Evolutionary conservation across 2,329 filamentous ascomycete species (phyloP), one percentile per base, ranked within the genome.

Genomic region (Aureobasidium uvarum): DNA sequence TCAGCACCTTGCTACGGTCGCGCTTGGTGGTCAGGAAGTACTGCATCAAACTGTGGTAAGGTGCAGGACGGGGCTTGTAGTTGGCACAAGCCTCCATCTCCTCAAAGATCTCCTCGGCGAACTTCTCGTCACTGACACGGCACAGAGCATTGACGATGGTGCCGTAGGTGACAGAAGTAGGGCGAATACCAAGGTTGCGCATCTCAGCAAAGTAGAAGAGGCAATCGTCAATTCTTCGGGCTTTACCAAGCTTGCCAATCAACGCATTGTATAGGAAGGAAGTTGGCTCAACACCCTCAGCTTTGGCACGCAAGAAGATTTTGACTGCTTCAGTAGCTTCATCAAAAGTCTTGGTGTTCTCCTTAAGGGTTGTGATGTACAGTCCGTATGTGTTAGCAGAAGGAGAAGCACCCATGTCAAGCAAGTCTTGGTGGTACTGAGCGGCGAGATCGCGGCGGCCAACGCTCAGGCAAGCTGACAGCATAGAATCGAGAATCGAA

Each of bases 31-130:
- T 96, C 71, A 98, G 83, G 85, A 98, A 99, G 81, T 96, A 98
- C 76, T 99, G 95, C 87, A 99, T 99, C 88, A 99, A 90, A 78
- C 92, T 96, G 83, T 99, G 97, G 84, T 99, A 99, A 0, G 95
- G 95, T 28, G 95, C 95, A 31, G 95, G 93, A 11, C 95, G 89
- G 46, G 95, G 92, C 83, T 97, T 98, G 85, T 99, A 99, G 81
- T 99, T 99, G 66, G 92, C 89, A 89, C 96, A 96, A 54, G 89
- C 87, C 81, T 99, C 95, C 95, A 99, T 99, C 81, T 99, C 95
- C 74, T 98, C 92, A 74, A 99, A 99, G 72, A 98, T 86, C 78
- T 98, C 92, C 74, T 97, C 95, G 33, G 95, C 95, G 75, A 97
- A 96, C 74, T 94, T 96, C 80, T 98, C 94, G 72, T 99, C 95